Base-by-base conservation (phyloP, 2,329 filamentous ascomycete species). In the Xylaria arbuscula region DNA sequence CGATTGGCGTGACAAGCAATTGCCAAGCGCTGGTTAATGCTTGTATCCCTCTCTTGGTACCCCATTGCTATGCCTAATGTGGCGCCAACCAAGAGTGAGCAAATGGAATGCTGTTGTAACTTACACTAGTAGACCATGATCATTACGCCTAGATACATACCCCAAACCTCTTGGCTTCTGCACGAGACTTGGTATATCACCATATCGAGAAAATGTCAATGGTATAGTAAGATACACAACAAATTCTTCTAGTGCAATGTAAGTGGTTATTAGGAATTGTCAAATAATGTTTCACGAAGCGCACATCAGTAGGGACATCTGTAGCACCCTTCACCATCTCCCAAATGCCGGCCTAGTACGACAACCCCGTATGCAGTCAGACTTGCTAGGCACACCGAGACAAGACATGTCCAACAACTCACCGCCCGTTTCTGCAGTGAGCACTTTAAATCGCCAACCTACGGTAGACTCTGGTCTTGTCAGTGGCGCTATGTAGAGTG, bases 381-480 rank as follows among this genome's bases (percentile, higher is more conserved):
- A 58, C 17, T 55, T 15, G 22, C 42, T 57, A 47, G 51, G 66
- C 58, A 56, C 36, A 24, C 34, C 50, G 40, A 38, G 24, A 56
- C 9, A 58, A 9, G 11, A 47, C 34, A 48, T 56, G 11, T 45
- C 47, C 50, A 53, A 36, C 63, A 40, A 57, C 60, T 69, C 67
- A 69, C 67, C 67, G 64, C 67, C 62, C 66, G 58, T 62, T 55
- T 50, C 64, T 64, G 67, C 68, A 70, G 68, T 70, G 64, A 67
- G 68, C 68, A 69, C 67, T 65, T 64, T 69, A 67, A 67, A 64
- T 54, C 53, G 36, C 60, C 32, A 47, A 47, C 42, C 42, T 19
- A n/a, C 17, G 19, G 6, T 7, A n/a, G 17, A 19, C n/a, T 28
- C 28, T 28, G 19, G 17, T n/a, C 13, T 45, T 42, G 40, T 17